Evolutionary conservation across 2,329 filamentous ascomycete genomes (phyloP).

Genomic region (Sporothrix schenckii): DNA sequence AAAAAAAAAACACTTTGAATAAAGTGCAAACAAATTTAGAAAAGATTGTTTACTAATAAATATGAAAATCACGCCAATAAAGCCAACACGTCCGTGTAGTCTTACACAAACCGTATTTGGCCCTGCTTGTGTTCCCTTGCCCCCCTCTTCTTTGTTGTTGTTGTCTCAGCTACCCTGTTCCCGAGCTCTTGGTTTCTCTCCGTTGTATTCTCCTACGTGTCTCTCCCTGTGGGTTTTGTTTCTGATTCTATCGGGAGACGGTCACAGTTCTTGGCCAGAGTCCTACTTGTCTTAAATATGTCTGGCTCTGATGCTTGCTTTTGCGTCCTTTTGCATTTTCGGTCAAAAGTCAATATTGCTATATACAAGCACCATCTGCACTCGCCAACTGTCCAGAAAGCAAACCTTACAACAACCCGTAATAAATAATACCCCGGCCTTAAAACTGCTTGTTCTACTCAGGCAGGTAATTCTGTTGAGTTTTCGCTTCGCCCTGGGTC

Average conservation of each 20-base stretch:
- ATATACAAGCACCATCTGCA: background rate
- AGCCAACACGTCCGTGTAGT: background rate
- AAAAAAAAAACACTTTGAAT: too few relatives aligned
- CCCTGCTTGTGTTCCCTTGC: background rate
- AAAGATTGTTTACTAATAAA: too few relatives aligned
- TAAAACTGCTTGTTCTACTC: background rate
- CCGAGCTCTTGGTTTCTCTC: slow-evolving; percentile 13
- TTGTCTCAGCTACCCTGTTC: slow-evolving; percentile 25
- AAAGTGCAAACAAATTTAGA: too few relatives aligned
- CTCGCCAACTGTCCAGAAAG: background rate
- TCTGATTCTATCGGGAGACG: background rate
- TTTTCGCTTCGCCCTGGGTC: background rate
- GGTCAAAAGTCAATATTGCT: background rate
- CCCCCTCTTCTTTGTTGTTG: background rate
- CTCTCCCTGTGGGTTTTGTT: slow-evolving; percentile 2
- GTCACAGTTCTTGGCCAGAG: background rate
- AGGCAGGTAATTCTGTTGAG: background rate
- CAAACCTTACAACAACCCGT: background rate
- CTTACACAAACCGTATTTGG: background rate
- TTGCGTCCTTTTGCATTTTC: slow-evolving; percentile 8
- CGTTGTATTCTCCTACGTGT: slow-evolving; percentile 27
- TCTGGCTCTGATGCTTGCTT: background rate
- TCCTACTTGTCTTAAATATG: background rate
- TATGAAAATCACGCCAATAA: too few relatives aligned
- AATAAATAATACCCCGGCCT: background rate